phyloP scores from a whole-genome alignment of 1,284 basidiomycete genomes.

The Marasmius fiardii region DNA sequence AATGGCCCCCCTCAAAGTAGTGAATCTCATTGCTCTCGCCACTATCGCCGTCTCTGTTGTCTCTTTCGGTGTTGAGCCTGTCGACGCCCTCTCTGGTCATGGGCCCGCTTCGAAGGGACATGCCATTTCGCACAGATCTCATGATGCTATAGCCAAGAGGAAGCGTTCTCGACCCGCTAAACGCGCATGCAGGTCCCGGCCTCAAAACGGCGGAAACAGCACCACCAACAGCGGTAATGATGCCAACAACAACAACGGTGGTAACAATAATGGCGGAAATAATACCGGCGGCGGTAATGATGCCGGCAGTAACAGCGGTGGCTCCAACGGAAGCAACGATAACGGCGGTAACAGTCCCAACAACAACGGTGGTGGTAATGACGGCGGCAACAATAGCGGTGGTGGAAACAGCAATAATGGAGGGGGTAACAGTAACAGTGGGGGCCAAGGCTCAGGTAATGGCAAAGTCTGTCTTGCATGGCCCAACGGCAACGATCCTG shows the following conservation, averaged over 20 bases:
- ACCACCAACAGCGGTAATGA: not conserved
- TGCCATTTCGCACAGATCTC: slow-evolving; percentile 25
- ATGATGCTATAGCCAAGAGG: slow-evolving; percentile 45
- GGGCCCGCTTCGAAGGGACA: slow-evolving; percentile 34
- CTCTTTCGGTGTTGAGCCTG: slow-evolving; percentile 43
- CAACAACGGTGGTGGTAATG: not conserved
- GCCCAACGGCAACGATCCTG: slow-evolving; percentile 48
- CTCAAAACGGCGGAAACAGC: slow-evolving; percentile 7
- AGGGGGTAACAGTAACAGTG: not conserved
- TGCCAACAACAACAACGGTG: not conserved
- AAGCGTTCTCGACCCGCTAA: slow-evolving; percentile 40
- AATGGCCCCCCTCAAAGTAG: slow-evolving; percentile 52
- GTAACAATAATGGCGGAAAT: not conserved
- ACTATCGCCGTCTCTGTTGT: slow-evolving; percentile 55
- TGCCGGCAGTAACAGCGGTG: not conserved
- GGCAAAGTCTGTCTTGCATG: slow-evolving; percentile 63
- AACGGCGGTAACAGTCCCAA: not conserved
- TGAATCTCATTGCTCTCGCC: slow-evolving; percentile 55
- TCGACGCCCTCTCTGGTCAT: slow-evolving; percentile 47
- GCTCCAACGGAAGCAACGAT: not conserved
- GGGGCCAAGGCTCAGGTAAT: not conserved
- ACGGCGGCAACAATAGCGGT: slow-evolving; percentile 4
- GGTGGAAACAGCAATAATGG: not conserved
- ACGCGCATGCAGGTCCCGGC: slow-evolving; percentile 52
- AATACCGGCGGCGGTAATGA: not conserved